Evolutionary conservation across 164 flowering plant genomes (phyloP).

Genomic region (Dillenia turbinata): DNA sequence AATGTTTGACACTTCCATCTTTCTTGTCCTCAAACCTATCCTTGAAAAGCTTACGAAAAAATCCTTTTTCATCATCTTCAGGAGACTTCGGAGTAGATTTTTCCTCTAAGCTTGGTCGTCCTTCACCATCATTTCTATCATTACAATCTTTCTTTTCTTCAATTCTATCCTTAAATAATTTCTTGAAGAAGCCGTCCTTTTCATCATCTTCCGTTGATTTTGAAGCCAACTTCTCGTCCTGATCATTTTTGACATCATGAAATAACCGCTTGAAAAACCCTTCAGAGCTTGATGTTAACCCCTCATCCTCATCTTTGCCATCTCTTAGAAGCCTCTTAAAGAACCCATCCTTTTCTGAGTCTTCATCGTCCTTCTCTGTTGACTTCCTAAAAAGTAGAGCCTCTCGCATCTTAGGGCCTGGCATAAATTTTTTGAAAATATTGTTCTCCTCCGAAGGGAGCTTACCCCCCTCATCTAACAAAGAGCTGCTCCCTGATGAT

Average conservation of each 20-base stretch:
- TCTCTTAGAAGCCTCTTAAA: constrained; percentile 41
- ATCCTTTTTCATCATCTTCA: constrained; percentile 43
- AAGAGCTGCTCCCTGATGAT: constrained; percentile 36
- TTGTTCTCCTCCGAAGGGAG: constrained; percentile 72
- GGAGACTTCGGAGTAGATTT: constrained; percentile 14
- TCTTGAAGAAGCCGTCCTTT: constrained; percentile 18
- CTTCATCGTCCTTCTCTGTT: constrained; percentile 41
- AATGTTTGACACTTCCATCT: constrained; percentile 14
- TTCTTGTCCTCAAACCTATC: constrained; percentile 54
- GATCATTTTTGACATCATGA: constrained; percentile 72
- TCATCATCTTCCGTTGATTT: constrained; percentile 41
- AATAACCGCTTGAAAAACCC: constrained; percentile 85
- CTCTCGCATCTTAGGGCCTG: constrained; percentile 34
- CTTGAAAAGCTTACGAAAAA: constrained; percentile 55
- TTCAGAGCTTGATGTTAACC: constrained; percentile 61
- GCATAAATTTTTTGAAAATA: constrained; percentile 33
- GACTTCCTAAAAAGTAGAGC: constrained; percentile 32
- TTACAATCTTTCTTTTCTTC: no score
- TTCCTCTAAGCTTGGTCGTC: constrained; percentile 13
- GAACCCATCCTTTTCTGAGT: constrained; percentile 47
- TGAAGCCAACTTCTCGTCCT: constrained; percentile 41
- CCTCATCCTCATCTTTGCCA: constrained; percentile 65
- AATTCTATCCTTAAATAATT: constrained; percentile 6
- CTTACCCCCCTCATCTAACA: constrained; percentile 51
- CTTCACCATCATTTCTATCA: constrained; percentile 19